These are phyloP conservation scores for Phialophora chinensis DNA, from an alignment of 2,329 filamentous ascomycete species.

Conservation along the genomic window DNA sequence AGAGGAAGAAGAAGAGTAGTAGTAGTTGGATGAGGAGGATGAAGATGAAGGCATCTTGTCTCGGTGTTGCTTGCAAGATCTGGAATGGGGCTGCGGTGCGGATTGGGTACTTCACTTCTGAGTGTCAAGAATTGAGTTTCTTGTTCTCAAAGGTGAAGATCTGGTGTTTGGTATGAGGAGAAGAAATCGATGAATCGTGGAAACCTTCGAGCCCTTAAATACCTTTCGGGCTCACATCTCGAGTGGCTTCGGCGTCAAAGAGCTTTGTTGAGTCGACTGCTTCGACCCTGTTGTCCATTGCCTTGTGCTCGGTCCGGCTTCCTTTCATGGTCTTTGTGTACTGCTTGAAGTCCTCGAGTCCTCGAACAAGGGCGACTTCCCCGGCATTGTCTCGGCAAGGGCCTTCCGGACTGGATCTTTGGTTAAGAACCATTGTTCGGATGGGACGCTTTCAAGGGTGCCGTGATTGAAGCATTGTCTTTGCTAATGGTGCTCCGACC, in stretches of 20 bases:
- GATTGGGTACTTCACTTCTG: neutral
- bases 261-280: neutral
- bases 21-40: neutral
- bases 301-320: neutral
- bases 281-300: neutral
- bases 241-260: neutral
- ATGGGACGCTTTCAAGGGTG: neutral
- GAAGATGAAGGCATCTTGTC: slow-evolving; percentile 3
- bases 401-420: neutral
- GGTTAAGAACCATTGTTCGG: neutral
- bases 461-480: neutral
- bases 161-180: neutral
- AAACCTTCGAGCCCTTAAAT: neutral
- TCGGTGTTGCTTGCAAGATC: neutral
- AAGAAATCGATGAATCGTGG: neutral
- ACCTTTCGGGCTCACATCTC: neutral
- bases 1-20: neutral
- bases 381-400: neutral
- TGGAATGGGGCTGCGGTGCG: neutral
- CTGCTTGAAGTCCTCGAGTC: neutral
- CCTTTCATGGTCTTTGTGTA: neutral
- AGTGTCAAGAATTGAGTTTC: neutral
- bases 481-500: neutral
- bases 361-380: neutral
- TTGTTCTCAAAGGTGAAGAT: neutral